Percentiles rank a stretch among this genome's conserved stretches.
phyloP scores from a whole-genome alignment of 2,329 filamentous ascomycete species.

The Fusarium napiforme region DNA sequence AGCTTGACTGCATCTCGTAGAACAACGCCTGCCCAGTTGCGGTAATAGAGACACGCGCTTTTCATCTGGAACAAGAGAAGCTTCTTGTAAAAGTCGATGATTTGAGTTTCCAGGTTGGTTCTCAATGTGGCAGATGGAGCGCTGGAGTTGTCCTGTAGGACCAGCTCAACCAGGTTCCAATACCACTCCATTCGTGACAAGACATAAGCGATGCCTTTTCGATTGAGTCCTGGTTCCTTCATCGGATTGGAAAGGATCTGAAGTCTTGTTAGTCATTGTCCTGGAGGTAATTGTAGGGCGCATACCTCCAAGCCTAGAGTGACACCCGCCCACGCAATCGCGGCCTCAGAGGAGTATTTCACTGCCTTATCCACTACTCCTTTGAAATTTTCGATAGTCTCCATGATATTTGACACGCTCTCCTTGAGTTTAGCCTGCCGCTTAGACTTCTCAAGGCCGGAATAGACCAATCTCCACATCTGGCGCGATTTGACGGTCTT shows the following conservation, averaged over 20 bases:
- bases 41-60: not conserved
- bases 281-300: fast-evolving
- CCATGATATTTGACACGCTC: fast-evolving
- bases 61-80: fast-evolving
- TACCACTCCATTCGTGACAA: not conserved
- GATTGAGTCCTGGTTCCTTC: fast-evolving
- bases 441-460: not conserved
- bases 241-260: fast-evolving
- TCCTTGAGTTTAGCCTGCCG: fast-evolving
- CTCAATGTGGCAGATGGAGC: fast-evolving
- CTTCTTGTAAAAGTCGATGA: fast-evolving
- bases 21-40: fast-evolving
- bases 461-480: not conserved
- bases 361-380: fast-evolving
- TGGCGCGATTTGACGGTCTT: fast-evolving
- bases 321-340: not conserved
- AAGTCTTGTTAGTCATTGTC: fast-evolving
- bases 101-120: not conserved
- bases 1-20: fast-evolving
- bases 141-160: fast-evolving
- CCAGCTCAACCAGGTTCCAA: not conserved
- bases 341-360: not conserved
- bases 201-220: not conserved
- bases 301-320: not conserved
- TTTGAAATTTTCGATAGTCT: fast-evolving